Base-by-base conservation (phyloP, 1,284 basidiomycete species). In the Cutaneotrichosporon curvatum region DNA sequence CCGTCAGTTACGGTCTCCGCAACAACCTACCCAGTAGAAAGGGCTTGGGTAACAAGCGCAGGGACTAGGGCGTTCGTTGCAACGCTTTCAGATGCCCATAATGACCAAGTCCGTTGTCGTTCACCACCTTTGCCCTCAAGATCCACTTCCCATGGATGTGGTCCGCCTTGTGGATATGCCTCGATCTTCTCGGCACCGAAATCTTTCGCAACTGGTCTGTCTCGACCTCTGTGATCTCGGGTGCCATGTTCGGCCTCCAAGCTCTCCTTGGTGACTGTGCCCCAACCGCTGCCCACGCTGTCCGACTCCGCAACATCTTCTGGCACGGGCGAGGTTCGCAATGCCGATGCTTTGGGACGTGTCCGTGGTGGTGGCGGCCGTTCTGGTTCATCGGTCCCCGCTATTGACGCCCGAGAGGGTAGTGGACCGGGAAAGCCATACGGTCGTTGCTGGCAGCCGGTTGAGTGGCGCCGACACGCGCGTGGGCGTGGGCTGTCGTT, bases 1-100 rank as follows among this genome's bases (percentile, higher is more conserved):
- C 8, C 22, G 22, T 25, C 23, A 15, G 25, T 21, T 15, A 37
- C 8, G 18, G 19, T 21, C 36, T 25, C 22, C 5, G 5, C 42
- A 36, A 16, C 14, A 58, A n/a, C 60, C 53, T 40, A 61, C 58
- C 63, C 67, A 2, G 67, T 61, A 0, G 62, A 50, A 20, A 67
- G 61, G 0, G 67, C 67, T 43, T 68, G 67, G 11, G 60, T 41
- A 22, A 66, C 52, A 18, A 68, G 47, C 3, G 60, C 55, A 2
- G 57, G 51, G 3, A 68, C 61, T 35, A 68, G 43, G 12, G 57
- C 43, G 4, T 40, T 37, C 2, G 61, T 53, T 15, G 48, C 51
- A 16, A 68, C 57, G 14, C 45, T 56, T 46, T 66, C 61, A 18
- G 40, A 43, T 32, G 55, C 55, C 64, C 64, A 68, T 14, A 30